A percentile compares a stretch with the other conserved stretches of the same genome.
Evolutionary conservation across 2,329 filamentous ascomycete genomes (phyloP).

Genomic region (Ramichloridium luteum): DNA sequence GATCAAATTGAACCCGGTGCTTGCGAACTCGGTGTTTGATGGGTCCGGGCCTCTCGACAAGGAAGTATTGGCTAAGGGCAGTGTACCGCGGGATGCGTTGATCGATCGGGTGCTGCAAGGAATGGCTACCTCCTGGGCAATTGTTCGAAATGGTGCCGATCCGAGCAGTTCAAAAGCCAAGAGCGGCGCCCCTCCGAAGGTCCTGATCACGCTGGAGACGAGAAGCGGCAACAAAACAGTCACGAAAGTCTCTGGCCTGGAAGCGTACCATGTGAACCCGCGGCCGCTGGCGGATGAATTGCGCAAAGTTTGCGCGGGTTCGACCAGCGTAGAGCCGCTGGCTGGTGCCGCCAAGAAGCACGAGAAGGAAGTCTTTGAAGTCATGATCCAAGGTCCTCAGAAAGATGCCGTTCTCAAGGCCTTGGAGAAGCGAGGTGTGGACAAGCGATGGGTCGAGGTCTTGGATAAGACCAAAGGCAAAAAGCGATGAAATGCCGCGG

Average conservation of each 20-base stretch:
- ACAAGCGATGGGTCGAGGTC: slow-evolving; percentile 49
- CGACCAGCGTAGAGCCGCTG: slow-evolving; percentile 50
- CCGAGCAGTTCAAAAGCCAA: slow-evolving; percentile 44
- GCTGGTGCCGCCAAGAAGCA: slow-evolving; percentile 48
- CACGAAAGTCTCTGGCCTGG: slow-evolving; percentile 50
- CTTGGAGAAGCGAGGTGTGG: slow-evolving; percentile 47
- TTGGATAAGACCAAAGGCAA: slow-evolving; percentile 58
- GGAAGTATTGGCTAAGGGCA: slow-evolving; percentile 44
- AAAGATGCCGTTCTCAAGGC: slow-evolving; percentile 48
- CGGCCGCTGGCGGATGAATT: slow-evolving; percentile 51
- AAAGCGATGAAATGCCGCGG: slow-evolving; percentile 36
- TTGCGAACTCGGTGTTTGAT: slow-evolving; percentile 50
- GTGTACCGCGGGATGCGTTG: slow-evolving; percentile 48
- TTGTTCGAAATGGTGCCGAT: slow-evolving; percentile 38
- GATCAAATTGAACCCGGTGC: slow-evolving; percentile 48
- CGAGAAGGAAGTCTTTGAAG: slow-evolving; percentile 52
- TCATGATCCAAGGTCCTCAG: slow-evolving; percentile 57
- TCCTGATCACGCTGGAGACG: slow-evolving; percentile 48
- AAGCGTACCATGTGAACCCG: slow-evolving; percentile 49
- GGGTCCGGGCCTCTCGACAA: slow-evolving; percentile 41
- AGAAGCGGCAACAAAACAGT: slow-evolving; percentile 55
- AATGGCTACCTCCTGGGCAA: slow-evolving; percentile 45
- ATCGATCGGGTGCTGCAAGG: slow-evolving; percentile 46
- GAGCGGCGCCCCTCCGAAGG: slow-evolving; percentile 47
- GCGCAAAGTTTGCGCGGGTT: slow-evolving; percentile 56